phyloP scores from a whole-genome alignment of 768 basidiomycete genomes.

The Naganishia vishniacii region DNA sequence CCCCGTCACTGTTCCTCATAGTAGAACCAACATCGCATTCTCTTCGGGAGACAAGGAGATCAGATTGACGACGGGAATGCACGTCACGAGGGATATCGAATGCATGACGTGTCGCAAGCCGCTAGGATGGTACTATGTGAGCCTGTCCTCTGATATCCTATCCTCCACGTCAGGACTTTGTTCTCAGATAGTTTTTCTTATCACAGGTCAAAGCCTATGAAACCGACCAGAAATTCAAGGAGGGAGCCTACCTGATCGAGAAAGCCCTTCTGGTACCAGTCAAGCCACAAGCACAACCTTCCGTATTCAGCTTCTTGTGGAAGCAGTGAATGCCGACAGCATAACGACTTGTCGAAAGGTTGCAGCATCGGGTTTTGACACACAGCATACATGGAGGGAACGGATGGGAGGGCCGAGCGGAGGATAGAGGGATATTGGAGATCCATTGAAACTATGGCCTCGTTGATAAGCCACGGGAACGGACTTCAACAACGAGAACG shows the following conservation, averaged over 20 bases:
- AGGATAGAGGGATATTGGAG: too few relatives aligned
- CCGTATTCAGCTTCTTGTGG: conserved; percentile 21
- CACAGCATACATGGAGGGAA: too few relatives aligned
- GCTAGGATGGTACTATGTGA: conserved; percentile 15
- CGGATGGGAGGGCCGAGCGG: too few relatives aligned
- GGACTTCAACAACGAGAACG: too few relatives aligned
- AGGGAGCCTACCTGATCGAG: conserved; percentile 16
- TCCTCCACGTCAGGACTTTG: not conserved
- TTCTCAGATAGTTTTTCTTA: not conserved
- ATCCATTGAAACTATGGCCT: too few relatives aligned
- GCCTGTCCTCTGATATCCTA: not conserved
- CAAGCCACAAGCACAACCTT: not conserved
- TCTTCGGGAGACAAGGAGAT: conserved; percentile 13
- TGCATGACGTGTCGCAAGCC: conserved; percentile 12
- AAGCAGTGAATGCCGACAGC: not conserved
- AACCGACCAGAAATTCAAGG: conserved; percentile 12
- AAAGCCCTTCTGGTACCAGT: conserved; percentile 13
- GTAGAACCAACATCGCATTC: conserved; percentile 14
- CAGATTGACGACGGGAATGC: conserved; percentile 18
- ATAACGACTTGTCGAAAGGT: not conserved
- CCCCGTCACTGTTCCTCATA: not conserved
- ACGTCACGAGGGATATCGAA: conserved; percentile 13
- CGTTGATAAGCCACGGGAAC: too few relatives aligned
- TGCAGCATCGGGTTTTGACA: not conserved
- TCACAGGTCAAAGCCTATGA: conserved; percentile 14